Evolutionary conservation across 257 asterid species (phyloP), one percentile per base, ranked within the genome.

Genomic region (Ocimum tenuiflorum): DNA sequence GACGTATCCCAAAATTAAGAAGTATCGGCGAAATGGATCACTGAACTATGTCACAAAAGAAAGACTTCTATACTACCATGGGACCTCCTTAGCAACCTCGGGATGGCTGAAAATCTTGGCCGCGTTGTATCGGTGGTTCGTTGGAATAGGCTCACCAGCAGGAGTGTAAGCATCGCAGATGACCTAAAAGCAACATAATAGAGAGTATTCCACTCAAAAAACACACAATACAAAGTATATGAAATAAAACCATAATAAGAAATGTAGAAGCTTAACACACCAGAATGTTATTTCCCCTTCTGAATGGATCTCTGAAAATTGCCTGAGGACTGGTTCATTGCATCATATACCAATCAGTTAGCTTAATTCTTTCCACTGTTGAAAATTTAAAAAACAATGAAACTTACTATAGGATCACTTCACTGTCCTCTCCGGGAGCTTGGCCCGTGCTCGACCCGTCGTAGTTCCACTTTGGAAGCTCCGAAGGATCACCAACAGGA

Each of bases 391-490:
- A 57, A 13, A 18, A 6, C 4, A 48, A 19, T 8, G 23, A 1
- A 10, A 69, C 96, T 69, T 79, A 91, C 96, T 88, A 74, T 12
- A 91, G 4, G 77, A 91, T 91, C 24, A 91, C 98, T 88, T 91
- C 98, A 75, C 96, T 91, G 79, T 91, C 94, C 52, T 86, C 81
- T 0, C 98, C 98, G 0, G 91, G 88, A 48, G 97, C 97, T 84
- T 91, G 97, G 47, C 91, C 95, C 0, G 97, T 90, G 81, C 97
- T 90, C 3, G 97, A 90, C 1, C 97, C 97, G 29, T 90, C 97
- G 35, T 80, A 90, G 82, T 90, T 90, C 97, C 97, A 91, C 51
- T 88, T 91, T 0, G 97, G 97, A 20, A 91, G 96, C 84, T 83
- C 54, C 4, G 84, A 52, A 50, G 96, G 91, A 66, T 86, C 87